Evolutionary conservation across 257 asterid genomes (phyloP).

Genomic region (Solanum peruvianum): DNA sequence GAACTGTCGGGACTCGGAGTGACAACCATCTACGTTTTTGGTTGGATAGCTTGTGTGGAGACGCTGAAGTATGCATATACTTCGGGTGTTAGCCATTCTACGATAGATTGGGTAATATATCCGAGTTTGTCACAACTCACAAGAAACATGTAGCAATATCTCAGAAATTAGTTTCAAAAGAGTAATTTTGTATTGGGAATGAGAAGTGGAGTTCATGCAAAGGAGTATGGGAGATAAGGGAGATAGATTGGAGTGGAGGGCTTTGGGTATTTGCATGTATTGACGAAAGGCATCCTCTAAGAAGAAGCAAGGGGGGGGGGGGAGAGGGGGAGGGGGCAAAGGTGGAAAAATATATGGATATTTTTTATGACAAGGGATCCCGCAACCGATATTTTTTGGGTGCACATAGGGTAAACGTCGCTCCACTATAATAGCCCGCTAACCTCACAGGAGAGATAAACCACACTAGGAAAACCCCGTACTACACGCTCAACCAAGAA

Average conservation of each 20-base stretch:
- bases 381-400: background rate
- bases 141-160: background rate
- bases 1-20: background rate
- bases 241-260: background rate
- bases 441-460: background rate
- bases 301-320: too few relatives aligned
- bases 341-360: background rate
- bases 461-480: background rate
- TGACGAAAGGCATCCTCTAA: background rate
- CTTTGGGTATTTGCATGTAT: background rate
- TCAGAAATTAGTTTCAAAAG: background rate
- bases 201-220: background rate
- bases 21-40: background rate
- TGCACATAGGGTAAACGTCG: background rate
- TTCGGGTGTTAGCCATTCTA: background rate
- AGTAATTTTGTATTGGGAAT: background rate
- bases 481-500: background rate
- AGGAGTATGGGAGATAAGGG: background rate
- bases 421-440: background rate
- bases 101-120: background rate
- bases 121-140: background rate
- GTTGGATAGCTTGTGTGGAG: background rate
- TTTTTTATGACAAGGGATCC: background rate
- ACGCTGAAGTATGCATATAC: background rate
- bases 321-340: too few relatives aligned